A percentile compares a stretch with the other conserved stretches of the same genome.
phyloP scores from a whole-genome alignment of 345 rosid genomes.

The Eucalyptus grandis region DNA sequence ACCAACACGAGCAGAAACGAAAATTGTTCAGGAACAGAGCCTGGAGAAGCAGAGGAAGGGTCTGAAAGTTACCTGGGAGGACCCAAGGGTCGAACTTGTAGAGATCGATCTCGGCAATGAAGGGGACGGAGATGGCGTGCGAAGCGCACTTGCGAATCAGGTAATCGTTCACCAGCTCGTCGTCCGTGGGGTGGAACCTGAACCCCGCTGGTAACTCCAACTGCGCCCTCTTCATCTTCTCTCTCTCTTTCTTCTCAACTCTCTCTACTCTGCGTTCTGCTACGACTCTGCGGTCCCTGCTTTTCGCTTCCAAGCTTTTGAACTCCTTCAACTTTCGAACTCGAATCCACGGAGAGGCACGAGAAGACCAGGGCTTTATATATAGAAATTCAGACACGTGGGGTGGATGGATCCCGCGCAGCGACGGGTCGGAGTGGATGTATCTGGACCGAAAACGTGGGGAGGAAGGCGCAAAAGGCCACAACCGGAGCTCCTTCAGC shows the following conservation, averaged over 20 bases:
- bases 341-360: not conserved
- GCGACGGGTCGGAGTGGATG: not conserved
- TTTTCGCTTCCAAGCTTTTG: not conserved
- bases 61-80: constrained; percentile 58
- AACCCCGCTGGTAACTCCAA: constrained; percentile 77
- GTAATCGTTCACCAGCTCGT: constrained; percentile 74
- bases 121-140: constrained; percentile 44
- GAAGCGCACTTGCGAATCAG: constrained; percentile 57
- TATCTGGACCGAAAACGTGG: not conserved
- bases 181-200: constrained; percentile 96
- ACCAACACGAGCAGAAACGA: not conserved
- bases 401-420: not conserved
- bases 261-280: not conserved
- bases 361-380: not conserved
- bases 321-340: not conserved
- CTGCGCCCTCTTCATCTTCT: constrained; percentile 2
- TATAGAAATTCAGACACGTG: not conserved
- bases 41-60: not conserved
- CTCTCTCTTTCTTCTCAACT: not conserved
- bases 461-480: not conserved
- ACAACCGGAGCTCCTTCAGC: not conserved
- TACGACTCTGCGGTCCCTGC: not conserved
- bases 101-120: constrained; percentile 80
- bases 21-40: not conserved
- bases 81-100: constrained; percentile 91